Evolutionary conservation across 768 basidiomycete genomes (phyloP), one percentile per base, ranked within the genome.

Genomic region (Boletellus emodensis): DNA sequence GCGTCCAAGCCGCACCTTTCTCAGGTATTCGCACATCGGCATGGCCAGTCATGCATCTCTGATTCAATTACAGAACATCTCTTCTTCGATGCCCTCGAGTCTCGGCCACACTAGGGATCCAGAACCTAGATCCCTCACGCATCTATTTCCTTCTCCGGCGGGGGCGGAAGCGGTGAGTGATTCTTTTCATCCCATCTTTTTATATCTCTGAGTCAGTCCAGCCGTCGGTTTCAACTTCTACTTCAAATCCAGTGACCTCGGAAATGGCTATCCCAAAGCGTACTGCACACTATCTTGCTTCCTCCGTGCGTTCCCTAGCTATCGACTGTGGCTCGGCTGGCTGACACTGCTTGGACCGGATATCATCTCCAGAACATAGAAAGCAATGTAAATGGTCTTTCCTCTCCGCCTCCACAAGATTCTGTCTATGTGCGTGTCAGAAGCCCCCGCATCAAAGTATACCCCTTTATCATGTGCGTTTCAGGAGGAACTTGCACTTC

Each of bases 401-500:
- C 53, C 11, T 41, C 54, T 15, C 20, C 37, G 6, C 42, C 14
- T 28, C 34, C 44, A 7, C 20, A 32, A 6, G 58, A 67, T 4
- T 40, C 56, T 9, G 54, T 49, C 9, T 68, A 62, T 6, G 66
- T 68, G 51, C 13, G 68, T 63, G 5, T 24, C 17, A 6, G n/a
- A 40, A 20, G n/a, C 6, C 5, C 51, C 46, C 3, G 11, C 20
- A 10, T 26, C 11, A 2, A 24, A 26, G 40, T 15, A 2, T 20
- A 33, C 26, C 14, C 18, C 14, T 32, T 47, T 46, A 38, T 49
- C 13, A 9, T 14, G 17, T 18, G 0, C 15, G 9, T 44, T 42
- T 34, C 46, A 68, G 66, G 66, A 68, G 6, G 70, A 71, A 38
- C 61, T 71, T 1, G 54, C 55, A 2, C 67, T 71, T 6, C 58